These are phyloP conservation scores for Nigrospora osmanthi DNA, from an alignment of 2,329 filamentous ascomycete species.

Conservation along the genomic window DNA sequence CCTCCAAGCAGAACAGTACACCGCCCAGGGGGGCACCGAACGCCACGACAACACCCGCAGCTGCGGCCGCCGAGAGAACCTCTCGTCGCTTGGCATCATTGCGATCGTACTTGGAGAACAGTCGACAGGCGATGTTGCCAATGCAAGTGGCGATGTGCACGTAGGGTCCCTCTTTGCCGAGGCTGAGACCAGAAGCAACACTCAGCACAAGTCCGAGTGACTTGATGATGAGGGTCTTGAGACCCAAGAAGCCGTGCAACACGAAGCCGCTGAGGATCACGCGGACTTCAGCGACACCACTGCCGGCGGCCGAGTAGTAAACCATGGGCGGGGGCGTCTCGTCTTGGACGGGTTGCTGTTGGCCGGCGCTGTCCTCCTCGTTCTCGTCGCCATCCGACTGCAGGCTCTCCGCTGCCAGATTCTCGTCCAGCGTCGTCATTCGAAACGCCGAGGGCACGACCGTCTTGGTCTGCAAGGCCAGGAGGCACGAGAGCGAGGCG, in stretches of 20 bases:
- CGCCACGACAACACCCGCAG: constrained; percentile 86
- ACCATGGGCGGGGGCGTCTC: constrained; percentile 60
- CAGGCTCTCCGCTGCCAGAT: constrained; percentile 62
- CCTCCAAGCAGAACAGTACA: constrained; percentile 87
- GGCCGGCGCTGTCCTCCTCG: constrained; percentile 35
- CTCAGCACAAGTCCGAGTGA: constrained; percentile 75
- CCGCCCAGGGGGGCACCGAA: constrained; percentile 85
- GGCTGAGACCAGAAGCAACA: constrained; percentile 83
- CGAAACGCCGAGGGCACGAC: constrained; percentile 84
- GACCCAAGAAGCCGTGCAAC: constrained; percentile 85
- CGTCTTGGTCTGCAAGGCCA: constrained; percentile 88
- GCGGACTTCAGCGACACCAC: constrained; percentile 92
- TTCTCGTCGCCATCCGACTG: constrained; percentile 28
- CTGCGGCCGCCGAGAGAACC: constrained; percentile 85
- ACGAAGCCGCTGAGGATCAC: constrained; percentile 98
- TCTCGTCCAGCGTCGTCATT: constrained; percentile 85
- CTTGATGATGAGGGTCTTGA: constrained; percentile 82
- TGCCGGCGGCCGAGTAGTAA: constrained; percentile 93
- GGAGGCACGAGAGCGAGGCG: constrained; percentile 62
- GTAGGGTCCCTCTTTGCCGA: constrained; percentile 92
- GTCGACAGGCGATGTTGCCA: constrained; percentile 86
- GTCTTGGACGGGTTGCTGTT: constrained; percentile 17
- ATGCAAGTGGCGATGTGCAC: constrained; percentile 97
- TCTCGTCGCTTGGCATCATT: constrained; percentile 95
- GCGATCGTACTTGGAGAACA: constrained; percentile 89